These are phyloP conservation scores for Xylaria polymorpha DNA, from an alignment of 2,329 filamentous ascomycete species.

Conservation along the genomic window DNA sequence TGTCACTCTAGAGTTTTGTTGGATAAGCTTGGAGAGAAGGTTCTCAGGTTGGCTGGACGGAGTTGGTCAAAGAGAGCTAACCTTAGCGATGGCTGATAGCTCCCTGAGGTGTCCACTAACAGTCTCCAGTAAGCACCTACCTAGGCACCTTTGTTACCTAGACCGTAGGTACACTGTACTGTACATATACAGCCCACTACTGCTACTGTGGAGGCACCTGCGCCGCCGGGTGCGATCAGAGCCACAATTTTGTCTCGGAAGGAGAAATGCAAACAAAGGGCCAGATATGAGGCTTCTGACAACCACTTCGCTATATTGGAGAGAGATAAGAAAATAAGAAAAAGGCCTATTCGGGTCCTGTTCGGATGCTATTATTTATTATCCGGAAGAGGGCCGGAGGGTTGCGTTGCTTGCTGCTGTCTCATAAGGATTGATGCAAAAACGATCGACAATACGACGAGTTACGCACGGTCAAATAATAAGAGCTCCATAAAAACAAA, in stretches of 20 bases:
- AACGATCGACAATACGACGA: slow-evolving; percentile 9
- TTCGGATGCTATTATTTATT: neutral
- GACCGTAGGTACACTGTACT: neutral
- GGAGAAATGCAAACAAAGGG: neutral
- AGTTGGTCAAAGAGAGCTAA: slow-evolving; percentile 29
- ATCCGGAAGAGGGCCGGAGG: neutral
- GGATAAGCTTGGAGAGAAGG: slow-evolving; percentile 36
- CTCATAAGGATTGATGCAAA: neutral
- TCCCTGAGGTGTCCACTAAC: slow-evolving; percentile 5
- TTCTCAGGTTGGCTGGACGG: slow-evolving; percentile 9
- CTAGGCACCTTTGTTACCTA: neutral
- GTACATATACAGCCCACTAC: slow-evolving; percentile 1
- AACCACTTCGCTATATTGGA: neutral
- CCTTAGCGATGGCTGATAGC: neutral
- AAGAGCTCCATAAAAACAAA: neutral
- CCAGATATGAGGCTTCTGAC: neutral
- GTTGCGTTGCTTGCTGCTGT: slow-evolving; percentile 1
- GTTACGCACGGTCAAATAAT: slow-evolving; percentile 14
- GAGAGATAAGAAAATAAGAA: neutral
- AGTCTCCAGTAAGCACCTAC: neutral
- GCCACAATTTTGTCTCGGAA: slow-evolving; percentile 2
- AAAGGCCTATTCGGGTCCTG: neutral
- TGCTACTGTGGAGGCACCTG: neutral
- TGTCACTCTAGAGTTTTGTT: slow-evolving; percentile 29
- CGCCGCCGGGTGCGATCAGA: neutral